These are phyloP conservation scores for Pisolithus microcarpus DNA, from an alignment of 768 basidiomycete genomes.

Conservation along the genomic window DNA sequence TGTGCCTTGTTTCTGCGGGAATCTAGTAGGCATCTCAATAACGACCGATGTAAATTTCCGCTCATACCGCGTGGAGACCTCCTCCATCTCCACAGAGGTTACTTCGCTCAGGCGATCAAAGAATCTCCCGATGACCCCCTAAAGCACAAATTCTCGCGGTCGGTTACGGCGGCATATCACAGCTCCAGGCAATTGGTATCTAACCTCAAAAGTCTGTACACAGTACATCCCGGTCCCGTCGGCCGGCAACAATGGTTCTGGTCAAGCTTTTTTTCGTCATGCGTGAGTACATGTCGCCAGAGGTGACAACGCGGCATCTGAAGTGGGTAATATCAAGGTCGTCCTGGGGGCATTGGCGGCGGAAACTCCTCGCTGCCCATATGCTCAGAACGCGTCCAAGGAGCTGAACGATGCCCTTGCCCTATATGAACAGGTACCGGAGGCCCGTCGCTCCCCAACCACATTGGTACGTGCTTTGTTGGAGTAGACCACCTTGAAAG, in stretches of 20 bases:
- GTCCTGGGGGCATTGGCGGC: constrained; percentile 41
- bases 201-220: constrained; percentile 32
- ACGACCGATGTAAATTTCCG: background rate
- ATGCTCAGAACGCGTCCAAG: constrained; percentile 33
- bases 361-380: constrained; percentile 37
- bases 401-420: constrained; percentile 32
- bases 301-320: background rate
- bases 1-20: constrained; percentile 43
- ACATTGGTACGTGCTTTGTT: constrained; percentile 25
- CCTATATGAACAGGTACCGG: constrained; percentile 39
- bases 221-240: constrained; percentile 27
- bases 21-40: constrained; percentile 30
- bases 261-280: constrained; percentile 43
- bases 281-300: constrained; percentile 29
- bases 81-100: constrained; percentile 58
- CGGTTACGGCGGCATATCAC: constrained; percentile 65
- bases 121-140: constrained; percentile 52
- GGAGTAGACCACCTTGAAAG: background rate
- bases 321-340: constrained; percentile 23
- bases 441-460: constrained; percentile 29
- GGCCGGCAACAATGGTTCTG: constrained; percentile 44
- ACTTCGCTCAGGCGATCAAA: constrained; percentile 60
- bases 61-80: constrained; percentile 34
- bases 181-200: constrained; percentile 60
- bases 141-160: constrained; percentile 57